phyloP scores from a whole-genome alignment of 2,329 filamentous ascomycete genomes.

The Phaeophleospora eucalypticola region DNA sequence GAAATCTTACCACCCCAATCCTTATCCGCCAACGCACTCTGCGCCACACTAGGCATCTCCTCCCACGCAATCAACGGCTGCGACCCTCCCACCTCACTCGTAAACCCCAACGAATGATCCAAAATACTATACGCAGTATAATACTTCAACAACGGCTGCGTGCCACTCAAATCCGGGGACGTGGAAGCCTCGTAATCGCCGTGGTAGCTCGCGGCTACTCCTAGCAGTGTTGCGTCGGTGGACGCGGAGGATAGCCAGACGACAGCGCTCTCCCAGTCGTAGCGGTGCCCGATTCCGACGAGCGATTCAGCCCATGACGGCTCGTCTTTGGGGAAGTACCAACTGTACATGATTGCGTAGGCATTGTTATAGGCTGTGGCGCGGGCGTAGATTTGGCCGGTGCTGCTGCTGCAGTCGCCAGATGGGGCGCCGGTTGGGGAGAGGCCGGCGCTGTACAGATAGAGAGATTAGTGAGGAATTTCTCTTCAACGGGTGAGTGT shows the following conservation, averaged over 20 bases:
- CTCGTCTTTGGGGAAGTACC: conserved; percentile 50
- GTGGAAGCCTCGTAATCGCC: conserved; percentile 47
- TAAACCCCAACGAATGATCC: conserved; percentile 45
- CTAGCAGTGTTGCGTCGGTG: conserved; percentile 41
- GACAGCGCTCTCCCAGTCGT: conserved; percentile 56
- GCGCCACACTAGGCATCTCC: conserved; percentile 43
- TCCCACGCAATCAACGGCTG: conserved; percentile 48
- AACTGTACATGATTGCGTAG: conserved; percentile 52
- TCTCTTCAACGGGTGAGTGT: neutral
- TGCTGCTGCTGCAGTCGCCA: conserved; percentile 41
- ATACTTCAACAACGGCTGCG: conserved; percentile 47
- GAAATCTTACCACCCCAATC: conserved; percentile 49
- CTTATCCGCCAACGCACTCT: conserved; percentile 42
- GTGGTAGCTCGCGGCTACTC: conserved; percentile 52
- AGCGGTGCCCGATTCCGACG: conserved; percentile 47
- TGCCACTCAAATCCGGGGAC: conserved; percentile 40
- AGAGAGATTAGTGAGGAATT: too few species aligned
- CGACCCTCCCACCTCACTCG: conserved; percentile 32
- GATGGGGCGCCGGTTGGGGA: conserved; percentile 37
- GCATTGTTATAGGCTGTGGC: conserved; percentile 32
- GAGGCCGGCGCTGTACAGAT: conserved; percentile 40
- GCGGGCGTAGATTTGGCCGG: conserved; percentile 52
- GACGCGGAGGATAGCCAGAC: conserved; percentile 47
- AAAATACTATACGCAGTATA: conserved; percentile 44
- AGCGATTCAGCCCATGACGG: conserved; percentile 29